Percentiles rank a stretch among this genome's conserved stretches.
These are phyloP conservation scores for Neurospora tetrasperma DNA, from an alignment of 495 filamentous ascomycete genomes.

Conservation along the genomic window DNA sequence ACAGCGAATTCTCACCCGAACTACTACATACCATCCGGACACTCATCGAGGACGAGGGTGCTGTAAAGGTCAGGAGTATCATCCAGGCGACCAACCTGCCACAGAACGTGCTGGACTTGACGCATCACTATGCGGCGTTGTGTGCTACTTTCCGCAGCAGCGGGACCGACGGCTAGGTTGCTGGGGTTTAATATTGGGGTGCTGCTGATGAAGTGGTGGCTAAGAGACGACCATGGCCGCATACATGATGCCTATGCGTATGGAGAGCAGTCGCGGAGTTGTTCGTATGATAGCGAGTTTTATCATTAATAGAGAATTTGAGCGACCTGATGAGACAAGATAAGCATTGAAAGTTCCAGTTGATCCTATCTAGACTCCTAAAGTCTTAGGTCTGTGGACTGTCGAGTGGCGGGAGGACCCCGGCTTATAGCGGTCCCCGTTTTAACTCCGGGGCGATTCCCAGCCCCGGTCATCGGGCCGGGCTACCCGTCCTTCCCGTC, in stretches of 20 bases:
- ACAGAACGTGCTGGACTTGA: slow-evolving; percentile 85
- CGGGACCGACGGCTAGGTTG: slow-evolving; percentile 68
- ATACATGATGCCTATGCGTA: not conserved
- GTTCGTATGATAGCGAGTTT: not conserved
- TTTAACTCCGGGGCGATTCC: not conserved
- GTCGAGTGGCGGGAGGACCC: not conserved
- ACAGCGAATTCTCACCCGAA: slow-evolving; percentile 95
- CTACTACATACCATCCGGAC: slow-evolving; percentile 77
- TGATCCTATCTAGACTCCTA: not conserved
- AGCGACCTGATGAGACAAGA: not conserved
- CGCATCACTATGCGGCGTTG: slow-evolving; percentile 89
- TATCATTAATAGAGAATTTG: not conserved
- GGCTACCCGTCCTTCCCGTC: not conserved
- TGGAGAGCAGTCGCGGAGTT: not conserved
- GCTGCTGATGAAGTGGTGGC: not conserved
- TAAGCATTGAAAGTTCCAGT: not conserved
- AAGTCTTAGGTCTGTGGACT: not conserved
- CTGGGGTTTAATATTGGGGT: not conserved
- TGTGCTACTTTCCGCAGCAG: slow-evolving; percentile 92
- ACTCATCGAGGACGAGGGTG: slow-evolving; percentile 94
- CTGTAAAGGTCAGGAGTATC: slow-evolving; percentile 93
- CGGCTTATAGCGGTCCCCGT: not conserved
- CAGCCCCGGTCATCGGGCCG: not conserved
- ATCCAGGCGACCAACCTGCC: slow-evolving; percentile 91
- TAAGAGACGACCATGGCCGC: not conserved